Evolutionary conservation across 352 stramenopile genomes (phyloP).

Genomic region (Thraustotheca clavata): DNA sequence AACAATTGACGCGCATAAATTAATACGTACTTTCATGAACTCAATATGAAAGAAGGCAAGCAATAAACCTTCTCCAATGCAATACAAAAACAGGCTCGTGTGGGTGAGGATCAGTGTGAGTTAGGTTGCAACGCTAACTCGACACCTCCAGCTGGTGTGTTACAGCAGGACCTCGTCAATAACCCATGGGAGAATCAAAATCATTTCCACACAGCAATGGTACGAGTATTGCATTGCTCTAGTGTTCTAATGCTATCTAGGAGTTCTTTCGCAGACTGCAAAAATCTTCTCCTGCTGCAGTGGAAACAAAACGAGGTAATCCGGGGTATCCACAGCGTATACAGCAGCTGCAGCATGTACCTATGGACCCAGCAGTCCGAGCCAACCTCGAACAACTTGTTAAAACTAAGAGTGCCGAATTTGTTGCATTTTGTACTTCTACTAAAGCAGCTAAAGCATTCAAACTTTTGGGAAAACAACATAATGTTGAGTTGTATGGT

Average conservation of each 20-base stretch:
- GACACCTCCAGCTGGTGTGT: no score
- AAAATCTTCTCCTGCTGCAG: background rate
- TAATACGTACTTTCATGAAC: no score
- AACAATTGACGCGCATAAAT: no score
- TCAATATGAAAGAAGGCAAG: no score
- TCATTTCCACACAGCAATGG: no score
- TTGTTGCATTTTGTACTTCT: background rate
- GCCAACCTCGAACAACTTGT: background rate
- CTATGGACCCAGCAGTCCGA: background rate
- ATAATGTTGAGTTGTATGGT: background rate
- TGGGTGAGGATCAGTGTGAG: no score
- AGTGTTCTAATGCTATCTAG: background rate
- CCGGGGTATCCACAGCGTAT: background rate
- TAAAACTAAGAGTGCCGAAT: background rate
- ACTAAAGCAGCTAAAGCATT: background rate
- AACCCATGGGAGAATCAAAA: no score
- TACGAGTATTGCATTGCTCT: background rate
- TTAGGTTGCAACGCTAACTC: background rate
- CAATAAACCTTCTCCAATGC: no score
- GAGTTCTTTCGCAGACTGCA: constrained; percentile 3
- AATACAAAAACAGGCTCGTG: no score
- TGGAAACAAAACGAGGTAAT: background rate
- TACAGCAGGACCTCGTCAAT: background rate
- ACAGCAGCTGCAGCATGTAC: background rate
- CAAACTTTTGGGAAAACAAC: background rate